Conservation (phyloP, 257 asterid species). For the Oldenlandia corymbosa region DNA sequence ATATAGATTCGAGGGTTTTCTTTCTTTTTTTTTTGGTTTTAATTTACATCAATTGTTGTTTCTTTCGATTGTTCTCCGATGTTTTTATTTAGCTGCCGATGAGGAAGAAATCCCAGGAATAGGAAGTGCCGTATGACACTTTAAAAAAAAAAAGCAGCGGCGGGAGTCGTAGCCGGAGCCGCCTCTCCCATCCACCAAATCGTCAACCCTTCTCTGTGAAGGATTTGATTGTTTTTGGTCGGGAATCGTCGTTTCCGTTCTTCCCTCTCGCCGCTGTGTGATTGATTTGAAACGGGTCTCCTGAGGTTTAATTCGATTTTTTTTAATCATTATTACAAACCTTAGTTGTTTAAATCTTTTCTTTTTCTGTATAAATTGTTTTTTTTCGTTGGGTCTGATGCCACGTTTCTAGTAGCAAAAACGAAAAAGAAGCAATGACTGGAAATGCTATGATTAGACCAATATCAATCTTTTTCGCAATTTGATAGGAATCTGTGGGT, state of each 20-base stretch:
- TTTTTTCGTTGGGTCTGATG: constrained; percentile 29
- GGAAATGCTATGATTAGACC: constrained; percentile 57
- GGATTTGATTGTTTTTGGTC: constrained; percentile 24
- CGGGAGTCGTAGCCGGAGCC: constrained; percentile 9
- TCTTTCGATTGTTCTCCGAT: too few relatives aligned
- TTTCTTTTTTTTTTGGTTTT: too few relatives aligned
- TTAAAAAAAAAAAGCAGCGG: constrained; percentile 40
- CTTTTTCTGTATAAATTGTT: not conserved
- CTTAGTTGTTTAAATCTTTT: too few relatives aligned
- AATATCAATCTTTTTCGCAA: constrained; percentile 43
- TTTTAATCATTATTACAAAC: too few relatives aligned
- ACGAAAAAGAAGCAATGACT: constrained; percentile 35
- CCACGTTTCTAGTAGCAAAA: constrained; percentile 61
- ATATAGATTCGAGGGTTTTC: too few relatives aligned
- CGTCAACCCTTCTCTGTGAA: too few relatives aligned
- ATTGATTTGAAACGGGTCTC: constrained; percentile 69
- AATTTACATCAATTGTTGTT: too few relatives aligned
- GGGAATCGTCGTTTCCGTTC: constrained; percentile 26
- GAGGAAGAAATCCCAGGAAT: constrained; percentile 77
- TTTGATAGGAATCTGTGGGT: constrained; percentile 69
- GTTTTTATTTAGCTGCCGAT: too few relatives aligned
- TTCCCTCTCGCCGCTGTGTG: constrained; percentile 39
- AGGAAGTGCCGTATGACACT: constrained; percentile 96
- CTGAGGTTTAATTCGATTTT: constrained; percentile 37
- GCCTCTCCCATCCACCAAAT: constrained; percentile 39